phyloP scores from a whole-genome alignment of 2,329 filamentous ascomycete species.

The Fusarium torulosum region DNA sequence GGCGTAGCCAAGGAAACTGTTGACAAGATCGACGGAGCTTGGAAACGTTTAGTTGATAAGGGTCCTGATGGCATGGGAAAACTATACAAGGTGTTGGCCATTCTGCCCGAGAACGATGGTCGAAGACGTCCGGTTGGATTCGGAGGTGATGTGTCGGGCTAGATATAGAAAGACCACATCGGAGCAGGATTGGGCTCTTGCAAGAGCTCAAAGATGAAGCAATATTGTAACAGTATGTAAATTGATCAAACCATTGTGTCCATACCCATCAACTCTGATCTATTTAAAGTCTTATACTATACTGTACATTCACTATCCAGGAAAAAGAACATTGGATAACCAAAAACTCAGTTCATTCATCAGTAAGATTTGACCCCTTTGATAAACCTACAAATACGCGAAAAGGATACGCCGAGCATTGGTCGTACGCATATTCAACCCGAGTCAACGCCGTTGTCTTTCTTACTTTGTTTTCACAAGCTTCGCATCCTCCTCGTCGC shows the following conservation, averaged over 20 bases:
- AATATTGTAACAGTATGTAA: conserved; percentile 31
- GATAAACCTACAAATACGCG: conserved; percentile 41
- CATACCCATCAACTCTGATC: conserved; percentile 15
- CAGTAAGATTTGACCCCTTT: conserved; percentile 28
- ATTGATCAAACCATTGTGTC: conserved; percentile 18
- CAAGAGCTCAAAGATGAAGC: neutral
- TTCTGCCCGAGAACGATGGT: conserved; percentile 83
- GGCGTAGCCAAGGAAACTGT: conserved; percentile 60
- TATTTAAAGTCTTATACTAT: conserved; percentile 19
- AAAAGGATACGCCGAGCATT: conserved; percentile 23
- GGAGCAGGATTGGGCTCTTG: neutral
- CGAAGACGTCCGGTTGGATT: conserved; percentile 88
- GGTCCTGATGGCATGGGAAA: conserved; percentile 91
- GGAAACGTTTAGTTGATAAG: conserved; percentile 85
- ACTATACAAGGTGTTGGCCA: conserved; percentile 92
- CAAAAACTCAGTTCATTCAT: conserved; percentile 39
- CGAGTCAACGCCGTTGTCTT: conserved; percentile 5
- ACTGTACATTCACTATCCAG: conserved; percentile 13
- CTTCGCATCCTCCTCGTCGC: conserved; percentile 65
- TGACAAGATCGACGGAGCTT: conserved; percentile 76
- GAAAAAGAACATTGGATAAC: conserved; percentile 7
- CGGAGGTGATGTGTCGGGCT: conserved; percentile 73
- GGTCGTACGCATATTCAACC: conserved; percentile 8
- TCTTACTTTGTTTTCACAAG: conserved; percentile 62
- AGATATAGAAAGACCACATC: neutral